Evolutionary conservation across 2,329 filamentous ascomycete species (phyloP).

Genomic region (Calonectria naviculata): DNA sequence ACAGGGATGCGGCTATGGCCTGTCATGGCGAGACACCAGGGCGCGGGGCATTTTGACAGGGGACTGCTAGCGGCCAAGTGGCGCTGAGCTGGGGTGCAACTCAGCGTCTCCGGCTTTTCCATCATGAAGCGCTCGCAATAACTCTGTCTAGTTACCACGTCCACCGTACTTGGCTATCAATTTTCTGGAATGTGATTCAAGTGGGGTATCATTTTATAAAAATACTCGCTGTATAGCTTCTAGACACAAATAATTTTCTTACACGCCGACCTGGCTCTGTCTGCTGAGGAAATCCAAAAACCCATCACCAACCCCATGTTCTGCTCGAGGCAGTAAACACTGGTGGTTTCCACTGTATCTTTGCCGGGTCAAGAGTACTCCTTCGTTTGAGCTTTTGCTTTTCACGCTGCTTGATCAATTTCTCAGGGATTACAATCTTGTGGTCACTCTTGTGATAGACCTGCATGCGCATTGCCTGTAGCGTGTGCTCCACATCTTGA

Average conservation of each 20-base stretch:
- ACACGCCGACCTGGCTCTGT: not conserved
- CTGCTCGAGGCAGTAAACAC: conserved; percentile 90
- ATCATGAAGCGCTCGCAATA: no score
- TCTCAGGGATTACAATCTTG: conserved; percentile 91
- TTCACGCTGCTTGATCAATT: conserved; percentile 81
- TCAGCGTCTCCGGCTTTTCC: not conserved
- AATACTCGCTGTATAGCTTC: not conserved
- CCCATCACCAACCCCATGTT: conserved; percentile 92
- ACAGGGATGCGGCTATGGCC: conserved; percentile 13
- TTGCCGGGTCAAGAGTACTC: conserved; percentile 79
- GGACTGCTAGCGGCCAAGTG: not conserved
- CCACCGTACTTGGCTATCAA: not conserved
- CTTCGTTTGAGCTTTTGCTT: conserved; percentile 84
- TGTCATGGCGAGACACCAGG: not conserved
- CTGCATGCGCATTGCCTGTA: conserved; percentile 95
- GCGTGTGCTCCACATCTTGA: conserved; percentile 92
- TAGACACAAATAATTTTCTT: not conserved
- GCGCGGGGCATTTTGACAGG: not conserved
- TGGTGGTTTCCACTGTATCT: conserved; percentile 94
- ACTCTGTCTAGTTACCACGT: not conserved
- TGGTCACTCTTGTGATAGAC: conserved; percentile 97
- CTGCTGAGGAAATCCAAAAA: not conserved
- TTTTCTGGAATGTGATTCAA: not conserved
- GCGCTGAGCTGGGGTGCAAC: not conserved
- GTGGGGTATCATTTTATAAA: conserved; percentile 33